Base-by-base conservation (phyloP, 805 yeast genomes). In the Hanseniaspora hatyaiensis region DNA sequence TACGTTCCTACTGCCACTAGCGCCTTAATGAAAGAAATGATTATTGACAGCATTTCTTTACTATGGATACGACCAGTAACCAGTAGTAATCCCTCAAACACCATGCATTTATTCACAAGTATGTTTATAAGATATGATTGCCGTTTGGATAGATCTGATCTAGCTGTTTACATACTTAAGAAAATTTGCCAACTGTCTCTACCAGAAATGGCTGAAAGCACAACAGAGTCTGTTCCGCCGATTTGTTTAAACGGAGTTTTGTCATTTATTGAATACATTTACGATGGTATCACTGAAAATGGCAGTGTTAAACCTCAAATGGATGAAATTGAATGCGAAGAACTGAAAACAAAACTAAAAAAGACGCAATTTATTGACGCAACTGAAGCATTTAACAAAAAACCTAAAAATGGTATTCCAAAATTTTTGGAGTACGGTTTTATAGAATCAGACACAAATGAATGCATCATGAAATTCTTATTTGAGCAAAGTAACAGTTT, bases 221-320 rank as follows among this genome's bases (percentile, higher is more conserved):
- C 94, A 0, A 83, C 95, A 0, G 84, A 82, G 33, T 80, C 75
- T 56, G 94, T 89, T 1, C 97, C 98, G 0, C 96, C 97, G 0
- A 73, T 87, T 6, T 89, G 97, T 57, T 67, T 92, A 44, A 97
- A 92, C 56, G 95, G 96, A 1, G 62, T 92, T 2, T 67, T 89
- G 19, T 72, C 83, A 2, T 77, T 82, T 49, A 68, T 88, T 34
- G 74, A 76, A 50, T 78, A 80, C 13, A 67, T 84, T 39, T 72
- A 74, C 53, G 75, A 58, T 58, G 75, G 52, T 66, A 69, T 63
- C 38, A 55, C 40, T 59, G 62, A 43, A 3, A 56, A 50, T 13
- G 38, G 32, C 8, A 33, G 38, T 18, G 28, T 23, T 20, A 38
- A 33, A 16, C 8, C 16, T 12, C 44, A 40, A 6, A 6, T 29